These are phyloP conservation scores for Trichoderma sp. DNA, from an alignment of 2,329 filamentous ascomycete genomes.

Conservation along the genomic window DNA sequence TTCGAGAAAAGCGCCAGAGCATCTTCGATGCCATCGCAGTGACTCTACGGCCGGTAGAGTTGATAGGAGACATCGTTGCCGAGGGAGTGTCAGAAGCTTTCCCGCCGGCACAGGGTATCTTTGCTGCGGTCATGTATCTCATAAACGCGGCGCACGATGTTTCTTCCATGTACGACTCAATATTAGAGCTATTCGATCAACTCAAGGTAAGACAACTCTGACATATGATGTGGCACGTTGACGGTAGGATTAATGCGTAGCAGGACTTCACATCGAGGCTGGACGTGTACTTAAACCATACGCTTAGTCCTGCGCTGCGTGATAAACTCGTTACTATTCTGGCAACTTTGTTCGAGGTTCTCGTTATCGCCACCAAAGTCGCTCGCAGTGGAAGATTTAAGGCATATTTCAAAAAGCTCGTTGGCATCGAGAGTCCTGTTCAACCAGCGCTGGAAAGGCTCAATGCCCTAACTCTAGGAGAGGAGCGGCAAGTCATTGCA, in stretches of 20 bases:
- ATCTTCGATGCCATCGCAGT: constrained; percentile 36
- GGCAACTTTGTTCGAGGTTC: constrained; percentile 44
- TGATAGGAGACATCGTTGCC: constrained; percentile 39
- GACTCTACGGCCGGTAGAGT: constrained; percentile 39
- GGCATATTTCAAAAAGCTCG: constrained; percentile 41
- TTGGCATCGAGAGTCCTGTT: constrained; percentile 41
- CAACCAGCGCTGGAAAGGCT: constrained; percentile 41
- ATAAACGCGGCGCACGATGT: constrained; percentile 46
- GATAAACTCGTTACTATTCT: constrained; percentile 43
- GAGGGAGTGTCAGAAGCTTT: constrained; percentile 40
- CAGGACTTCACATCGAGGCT: constrained; percentile 44
- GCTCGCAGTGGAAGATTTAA: constrained; percentile 42
- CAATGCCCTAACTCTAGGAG: constrained; percentile 40
- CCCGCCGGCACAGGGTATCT: constrained; percentile 42
- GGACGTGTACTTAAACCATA: constrained; percentile 40
- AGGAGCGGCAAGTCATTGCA: constrained; percentile 44
- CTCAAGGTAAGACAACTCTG: constrained; percentile 32
- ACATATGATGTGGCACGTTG: background rate
- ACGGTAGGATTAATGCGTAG: background rate
- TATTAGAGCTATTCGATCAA: constrained; percentile 43
- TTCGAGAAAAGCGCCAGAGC: constrained; percentile 36
- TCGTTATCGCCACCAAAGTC: constrained; percentile 44
- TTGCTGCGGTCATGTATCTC: constrained; percentile 43
- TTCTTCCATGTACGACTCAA: constrained; percentile 44
- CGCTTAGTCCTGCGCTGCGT: constrained; percentile 38